A percentile compares a stretch with the other conserved stretches of the same genome.
phyloP scores from a whole-genome alignment of 2,329 filamentous ascomycete species.

The Seiridium unicorne region DNA sequence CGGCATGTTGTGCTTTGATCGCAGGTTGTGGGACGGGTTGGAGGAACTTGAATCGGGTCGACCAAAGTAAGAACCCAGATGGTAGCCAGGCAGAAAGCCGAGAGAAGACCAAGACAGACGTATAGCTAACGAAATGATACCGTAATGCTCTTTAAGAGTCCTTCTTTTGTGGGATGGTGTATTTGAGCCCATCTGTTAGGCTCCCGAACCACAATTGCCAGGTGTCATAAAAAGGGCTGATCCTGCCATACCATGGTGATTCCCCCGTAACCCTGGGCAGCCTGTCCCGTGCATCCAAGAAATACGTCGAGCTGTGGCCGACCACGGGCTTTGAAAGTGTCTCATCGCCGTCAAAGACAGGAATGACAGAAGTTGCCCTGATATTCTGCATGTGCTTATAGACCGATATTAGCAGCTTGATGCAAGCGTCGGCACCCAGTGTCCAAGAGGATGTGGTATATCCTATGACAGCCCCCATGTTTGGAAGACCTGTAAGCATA shows the following conservation, averaged over 20 bases:
- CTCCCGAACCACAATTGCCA: constrained; percentile 22
- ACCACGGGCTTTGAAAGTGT: constrained; percentile 23
- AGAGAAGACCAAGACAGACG: too few species aligned
- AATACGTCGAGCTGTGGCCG: constrained; percentile 17
- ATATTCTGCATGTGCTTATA: constrained; percentile 48
- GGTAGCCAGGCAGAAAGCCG: too few species aligned
- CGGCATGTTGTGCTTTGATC: too few species aligned
- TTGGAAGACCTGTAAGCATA: constrained; percentile 63
- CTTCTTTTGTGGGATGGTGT: constrained; percentile 17
- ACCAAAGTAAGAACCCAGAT: too few species aligned
- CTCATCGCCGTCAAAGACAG: constrained; percentile 37
- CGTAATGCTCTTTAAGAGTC: constrained; percentile 5
- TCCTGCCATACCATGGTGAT: constrained; percentile 21
- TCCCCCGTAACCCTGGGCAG: constrained; percentile 18
- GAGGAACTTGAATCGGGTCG: too few species aligned
- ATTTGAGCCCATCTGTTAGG: constrained; percentile 18
- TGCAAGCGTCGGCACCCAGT: constrained; percentile 55
- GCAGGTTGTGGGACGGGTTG: too few species aligned
- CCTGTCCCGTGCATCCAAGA: constrained; percentile 15
- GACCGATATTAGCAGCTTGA: constrained; percentile 46
- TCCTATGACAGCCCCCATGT: constrained; percentile 55
- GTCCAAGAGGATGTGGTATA: constrained; percentile 64
- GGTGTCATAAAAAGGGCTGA: constrained; percentile 17
- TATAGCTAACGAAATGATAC: too few species aligned
- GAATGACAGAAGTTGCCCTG: constrained; percentile 41